A percentile compares a stretch with the other conserved stretches of the same genome.
phyloP scores from a whole-genome alignment of 2,329 filamentous ascomycete species.

The Kalaharituber pfeilii region DNA sequence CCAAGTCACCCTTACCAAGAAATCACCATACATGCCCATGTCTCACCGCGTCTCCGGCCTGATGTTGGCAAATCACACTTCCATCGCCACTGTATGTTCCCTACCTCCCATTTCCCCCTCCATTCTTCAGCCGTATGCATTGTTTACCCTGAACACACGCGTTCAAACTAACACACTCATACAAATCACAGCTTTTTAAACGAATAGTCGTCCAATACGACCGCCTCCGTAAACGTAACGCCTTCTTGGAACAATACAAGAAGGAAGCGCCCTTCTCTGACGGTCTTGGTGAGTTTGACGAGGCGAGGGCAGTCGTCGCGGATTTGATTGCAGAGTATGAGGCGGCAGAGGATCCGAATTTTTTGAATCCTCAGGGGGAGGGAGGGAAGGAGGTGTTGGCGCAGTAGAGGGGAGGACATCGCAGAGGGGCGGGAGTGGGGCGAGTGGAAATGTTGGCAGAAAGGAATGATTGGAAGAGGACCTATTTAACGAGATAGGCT shows the following conservation, averaged over 20 bases:
- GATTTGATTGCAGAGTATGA: slow-evolving; percentile 92
- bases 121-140: too few relatives aligned
- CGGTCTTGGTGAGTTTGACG: slow-evolving; percentile 85
- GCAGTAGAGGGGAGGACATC: neutral
- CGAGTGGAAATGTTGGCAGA: neutral
- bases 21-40: slow-evolving; percentile 88
- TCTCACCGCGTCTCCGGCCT: slow-evolving; percentile 86
- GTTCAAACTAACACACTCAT: neutral
- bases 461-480: too few relatives aligned
- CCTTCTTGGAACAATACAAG: slow-evolving; percentile 91
- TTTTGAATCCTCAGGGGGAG: slow-evolving; percentile 47
- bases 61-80: slow-evolving; percentile 97
- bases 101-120: neutral
- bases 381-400: neutral
- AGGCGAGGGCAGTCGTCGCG: slow-evolving; percentile 65
- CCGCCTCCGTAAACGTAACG: slow-evolving; percentile 84
- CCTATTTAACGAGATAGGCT: too few relatives aligned
- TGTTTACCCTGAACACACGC: too few relatives aligned
- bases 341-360: slow-evolving; percentile 78
- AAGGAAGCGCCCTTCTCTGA: slow-evolving; percentile 87
- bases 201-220: slow-evolving; percentile 86
- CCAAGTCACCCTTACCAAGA: slow-evolving; percentile 89
- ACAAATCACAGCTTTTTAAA: slow-evolving; percentile 53
- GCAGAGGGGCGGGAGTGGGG: neutral
- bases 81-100: slow-evolving; percentile 61